Base-by-base conservation (phyloP, 2,329 filamentous ascomycete species). In the Apiospora arundinis region DNA sequence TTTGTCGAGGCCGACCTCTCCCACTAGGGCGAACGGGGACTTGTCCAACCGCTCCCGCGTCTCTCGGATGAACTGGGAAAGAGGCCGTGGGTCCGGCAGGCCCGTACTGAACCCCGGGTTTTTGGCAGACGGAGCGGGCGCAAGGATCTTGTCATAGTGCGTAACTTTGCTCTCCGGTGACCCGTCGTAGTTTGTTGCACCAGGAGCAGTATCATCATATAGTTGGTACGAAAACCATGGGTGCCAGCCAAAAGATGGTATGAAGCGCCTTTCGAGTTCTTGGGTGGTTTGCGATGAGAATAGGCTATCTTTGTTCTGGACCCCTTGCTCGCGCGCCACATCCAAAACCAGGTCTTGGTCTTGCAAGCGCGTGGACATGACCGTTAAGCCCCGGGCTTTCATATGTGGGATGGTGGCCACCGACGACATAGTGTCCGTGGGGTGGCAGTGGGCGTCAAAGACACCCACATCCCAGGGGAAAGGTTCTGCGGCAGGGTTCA, bases 171-270 rank as follows among this genome's bases (percentile, higher is more conserved):
- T 82, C 11, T 77, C 75, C 72, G 69, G 72, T 49, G 71, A 78
- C 70, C 74, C 79, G 70, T 80, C 79, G 72, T 83, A 86, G 14
- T 23, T 45, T 40, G n/a, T 21, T 28, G n/a, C 14, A 46, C 12
- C 9, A 2, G 65, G 44, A 0, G 83, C 85, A 25, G 78, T 80
- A 79, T 93, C 90, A 76, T 91, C 88, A 77, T 91, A 94, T 76
- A 96, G 86, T 74, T 93, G 91, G 79, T 95, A 86, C 0, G 93
- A 92, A 80, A 95, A 95, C 93, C 93, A 96, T 0, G 93, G 93
- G 79, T 96, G 93, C 92, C 93, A 95, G 25, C 93, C 93, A 81
- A 95, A 95, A n/a, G 91, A 90, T 0, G 93, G 92, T 4, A 95
- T 76, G 32, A 91, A 79, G 72, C 84, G 85, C 71, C 84, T 82